Evolutionary conservation across 2,329 filamentous ascomycete genomes (phyloP), one percentile per base, ranked within the genome.

Genomic region (Shiraia bambusicola): DNA sequence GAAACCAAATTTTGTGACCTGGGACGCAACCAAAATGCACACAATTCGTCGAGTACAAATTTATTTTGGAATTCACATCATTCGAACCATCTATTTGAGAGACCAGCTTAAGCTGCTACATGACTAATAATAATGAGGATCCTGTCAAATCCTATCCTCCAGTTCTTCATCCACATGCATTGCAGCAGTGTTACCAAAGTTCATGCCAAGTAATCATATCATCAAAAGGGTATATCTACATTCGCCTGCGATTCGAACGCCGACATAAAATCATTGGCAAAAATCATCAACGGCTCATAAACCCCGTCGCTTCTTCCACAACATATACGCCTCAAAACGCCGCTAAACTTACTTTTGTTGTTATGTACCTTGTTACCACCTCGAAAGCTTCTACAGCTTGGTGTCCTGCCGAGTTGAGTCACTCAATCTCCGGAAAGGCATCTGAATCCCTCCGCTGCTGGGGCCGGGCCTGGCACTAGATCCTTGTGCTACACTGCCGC

Each of bases 351-450:
- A n/a, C 15, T n/a, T 24, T 34, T 19, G n/a, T 22, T 7, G 9
- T n/a, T 19, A 14, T 34, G 7, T 39, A 28, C n/a, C 14, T 17
- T 30, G 10, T n/a, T n/a, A n/a, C n/a, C 40, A 49, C 40, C 37
- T 42, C 39, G 13, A 40, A 40, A 31, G 26, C 38, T 3, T 15
- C 11, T 42, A 67, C 22, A 68, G 40, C 54, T 69, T 69, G 2
- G 63, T 67, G 35, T 66, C 65, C 43, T 67, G 64, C 43, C 66
- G 60, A 7, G 51, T 66, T 4, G 55, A 59, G 47, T 69, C 66
- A 37, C 66, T 69, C 42, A 67, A 40, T 28, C 65, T 49, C 37
- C 65, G 50, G 29, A 66, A 50, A 17, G 62, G 58, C 8, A 49
- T 47, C 29, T 57, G 56, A 22, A 61, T 50, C 45, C 54, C 55